phyloP scores from a whole-genome alignment of 2,329 filamentous ascomycete genomes.

The Diaporthe batatas region DNA sequence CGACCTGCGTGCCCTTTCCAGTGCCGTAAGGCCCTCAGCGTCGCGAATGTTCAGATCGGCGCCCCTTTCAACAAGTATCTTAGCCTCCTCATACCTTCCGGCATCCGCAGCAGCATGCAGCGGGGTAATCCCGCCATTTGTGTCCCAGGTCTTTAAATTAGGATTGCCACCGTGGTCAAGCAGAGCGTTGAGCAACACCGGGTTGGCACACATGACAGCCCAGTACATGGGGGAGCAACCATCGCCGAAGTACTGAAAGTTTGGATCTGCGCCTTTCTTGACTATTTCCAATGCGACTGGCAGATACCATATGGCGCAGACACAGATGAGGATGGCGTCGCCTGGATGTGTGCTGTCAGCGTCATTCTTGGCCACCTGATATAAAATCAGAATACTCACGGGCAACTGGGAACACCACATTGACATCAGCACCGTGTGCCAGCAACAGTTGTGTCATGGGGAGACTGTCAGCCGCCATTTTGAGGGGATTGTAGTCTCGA shows the following conservation, averaged over 20 bases:
- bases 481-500: slow-evolving; percentile 10
- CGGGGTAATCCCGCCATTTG: not conserved
- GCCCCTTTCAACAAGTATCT: slow-evolving; percentile 4
- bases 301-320: slow-evolving; percentile 13
- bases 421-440: not conserved
- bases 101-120: not conserved
- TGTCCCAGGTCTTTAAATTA: not conserved
- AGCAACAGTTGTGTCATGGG: not conserved
- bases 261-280: slow-evolving; percentile 1
- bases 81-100: not conserved
- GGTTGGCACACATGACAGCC: slow-evolving; percentile 4
- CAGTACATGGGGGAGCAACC: slow-evolving; percentile 5
- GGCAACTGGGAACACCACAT: slow-evolving; percentile 4
- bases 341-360: not conserved
- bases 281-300: slow-evolving; percentile 11
- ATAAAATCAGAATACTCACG: not conserved
- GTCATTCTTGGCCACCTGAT: fast-evolving
- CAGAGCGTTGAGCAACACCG: not conserved
- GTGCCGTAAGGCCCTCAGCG: not conserved
- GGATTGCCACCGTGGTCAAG: slow-evolving; percentile 14
- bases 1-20: slow-evolving; percentile 4
- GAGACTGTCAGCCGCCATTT: not conserved
- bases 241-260: not conserved
- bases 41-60: not conserved
- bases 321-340: not conserved